These are phyloP conservation scores for Globisporangium ultimum DNA, from an alignment of 352 stramenopile genomes.

Conservation along the genomic window DNA sequence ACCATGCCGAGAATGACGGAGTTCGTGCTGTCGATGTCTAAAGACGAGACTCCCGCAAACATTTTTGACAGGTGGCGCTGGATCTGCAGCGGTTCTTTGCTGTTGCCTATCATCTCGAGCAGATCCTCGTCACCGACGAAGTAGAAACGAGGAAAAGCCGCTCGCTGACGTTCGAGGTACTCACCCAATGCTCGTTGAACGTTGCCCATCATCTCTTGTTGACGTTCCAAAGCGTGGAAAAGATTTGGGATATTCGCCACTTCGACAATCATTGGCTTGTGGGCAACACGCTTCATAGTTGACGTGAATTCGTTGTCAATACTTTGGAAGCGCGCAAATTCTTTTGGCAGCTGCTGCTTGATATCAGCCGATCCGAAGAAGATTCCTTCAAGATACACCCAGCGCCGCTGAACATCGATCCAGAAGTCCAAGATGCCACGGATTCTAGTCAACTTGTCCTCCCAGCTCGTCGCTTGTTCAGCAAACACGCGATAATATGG, in stretches of 20 bases:
- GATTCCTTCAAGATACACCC: constrained; percentile 99
- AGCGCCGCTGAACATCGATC: constrained; percentile 99
- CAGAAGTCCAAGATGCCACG: constrained; percentile 98
- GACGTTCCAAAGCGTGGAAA: constrained; percentile 90
- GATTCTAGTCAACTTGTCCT: constrained; percentile 97
- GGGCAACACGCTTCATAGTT: constrained; percentile 97
- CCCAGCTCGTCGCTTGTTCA: constrained; percentile 96
- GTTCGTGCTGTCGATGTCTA: constrained; percentile 78
- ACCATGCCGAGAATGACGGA: constrained; percentile 92
- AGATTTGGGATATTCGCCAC: constrained; percentile 89
- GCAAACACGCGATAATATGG: constrained; percentile 99
- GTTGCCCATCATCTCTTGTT: constrained; percentile 98
- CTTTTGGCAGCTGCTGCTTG: constrained; percentile 97
- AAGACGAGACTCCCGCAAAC: constrained; percentile 97
- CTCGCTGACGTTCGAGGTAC: constrained; percentile 98
- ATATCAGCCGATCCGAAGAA: constrained; percentile 99
- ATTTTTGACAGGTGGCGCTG: constrained; percentile 98
- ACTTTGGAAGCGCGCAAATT: constrained; percentile 98
- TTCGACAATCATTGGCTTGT: constrained; percentile 97
- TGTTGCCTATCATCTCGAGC: constrained; percentile 99
- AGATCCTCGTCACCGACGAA: constrained; percentile 99
- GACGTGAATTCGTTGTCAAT: constrained; percentile 99
- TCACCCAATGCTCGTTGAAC: constrained; percentile 99
- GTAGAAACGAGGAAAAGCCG: constrained; percentile 98
- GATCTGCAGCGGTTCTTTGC: constrained; percentile 97